Percentiles rank a stretch among this genome's conserved stretches.
Conservation (phyloP, 768 basidiomycete species). For the Tylopilus rubrobrunneus region DNA sequence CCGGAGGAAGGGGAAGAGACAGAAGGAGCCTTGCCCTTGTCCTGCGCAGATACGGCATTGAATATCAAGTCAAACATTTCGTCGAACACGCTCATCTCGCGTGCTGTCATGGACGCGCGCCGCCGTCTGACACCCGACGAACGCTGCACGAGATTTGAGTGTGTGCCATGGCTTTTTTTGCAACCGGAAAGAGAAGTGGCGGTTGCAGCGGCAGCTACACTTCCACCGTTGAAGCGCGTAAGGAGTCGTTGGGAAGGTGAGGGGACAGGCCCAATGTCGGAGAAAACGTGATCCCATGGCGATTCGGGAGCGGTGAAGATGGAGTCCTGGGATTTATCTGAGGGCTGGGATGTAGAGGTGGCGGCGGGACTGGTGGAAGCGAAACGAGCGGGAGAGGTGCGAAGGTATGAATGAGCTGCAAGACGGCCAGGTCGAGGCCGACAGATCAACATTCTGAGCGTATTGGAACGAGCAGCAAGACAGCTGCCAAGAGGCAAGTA, state of each 20-base stretch:
- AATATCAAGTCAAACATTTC: slow-evolving; percentile 76
- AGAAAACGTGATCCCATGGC: slow-evolving; percentile 55
- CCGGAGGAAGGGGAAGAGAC: not conserved
- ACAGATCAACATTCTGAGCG: slow-evolving; percentile 18
- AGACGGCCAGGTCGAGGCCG: slow-evolving; percentile 7
- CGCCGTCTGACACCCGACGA: slow-evolving; percentile 21
- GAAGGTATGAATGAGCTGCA: not conserved
- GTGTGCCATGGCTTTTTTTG: not conserved
- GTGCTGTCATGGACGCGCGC: slow-evolving; percentile 62
- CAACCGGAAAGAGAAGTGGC: not conserved
- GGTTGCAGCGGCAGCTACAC: not conserved
- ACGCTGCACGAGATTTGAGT: slow-evolving; percentile 6
- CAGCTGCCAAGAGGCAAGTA: no score
- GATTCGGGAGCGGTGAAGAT: slow-evolving; percentile 35
- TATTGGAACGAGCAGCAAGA: not conserved
- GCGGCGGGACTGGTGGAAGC: not conserved
- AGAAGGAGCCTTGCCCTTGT: not conserved
- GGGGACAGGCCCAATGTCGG: slow-evolving; percentile 36
- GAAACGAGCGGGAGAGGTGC: not conserved
- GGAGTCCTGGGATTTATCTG: slow-evolving; percentile 16
- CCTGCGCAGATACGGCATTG: slow-evolving; percentile 42
- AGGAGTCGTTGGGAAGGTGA: slow-evolving; percentile 16
- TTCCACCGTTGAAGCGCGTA: slow-evolving; percentile 8
- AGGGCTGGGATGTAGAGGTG: slow-evolving; percentile 3
- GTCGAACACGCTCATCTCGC: slow-evolving; percentile 62